Conservation (phyloP, 495 filamentous ascomycete species). For the Podospora sp. region DNA sequence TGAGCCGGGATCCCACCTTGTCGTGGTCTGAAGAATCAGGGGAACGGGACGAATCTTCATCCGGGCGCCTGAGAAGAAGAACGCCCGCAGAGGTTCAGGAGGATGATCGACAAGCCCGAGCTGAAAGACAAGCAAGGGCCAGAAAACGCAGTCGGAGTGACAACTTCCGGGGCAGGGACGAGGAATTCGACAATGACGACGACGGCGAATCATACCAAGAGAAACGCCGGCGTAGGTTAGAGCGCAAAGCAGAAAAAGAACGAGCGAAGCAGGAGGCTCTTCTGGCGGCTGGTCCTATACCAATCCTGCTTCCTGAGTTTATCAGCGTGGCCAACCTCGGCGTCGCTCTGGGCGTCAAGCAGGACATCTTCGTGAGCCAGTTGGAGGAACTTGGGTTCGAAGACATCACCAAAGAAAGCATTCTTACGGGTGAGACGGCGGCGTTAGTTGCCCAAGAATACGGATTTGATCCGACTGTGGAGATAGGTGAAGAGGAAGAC, state of each 20-base stretch:
- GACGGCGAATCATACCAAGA: slow-evolving; percentile 35
- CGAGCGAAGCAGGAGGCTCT: slow-evolving; percentile 35
- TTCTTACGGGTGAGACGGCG: slow-evolving; percentile 88
- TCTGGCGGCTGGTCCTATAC: slow-evolving; percentile 33
- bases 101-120: not conserved
- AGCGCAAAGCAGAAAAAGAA: slow-evolving; percentile 40
- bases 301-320: slow-evolving; percentile 81
- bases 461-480: slow-evolving; percentile 88
- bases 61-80: not conserved
- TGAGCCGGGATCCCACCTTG: not conserved
- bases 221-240: slow-evolving; percentile 40
- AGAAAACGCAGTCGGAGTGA: not conserved
- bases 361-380: slow-evolving; percentile 69
- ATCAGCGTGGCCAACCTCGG: slow-evolving; percentile 87
- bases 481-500: slow-evolving; percentile 66
- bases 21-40: not conserved
- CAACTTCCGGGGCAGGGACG: slow-evolving; percentile 22
- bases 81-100: not conserved
- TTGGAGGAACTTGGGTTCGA: slow-evolving; percentile 85
- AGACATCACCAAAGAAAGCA: slow-evolving; percentile 72
- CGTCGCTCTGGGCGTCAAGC: slow-evolving; percentile 69
- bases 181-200: slow-evolving; percentile 41
- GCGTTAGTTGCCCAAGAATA: slow-evolving; percentile 91
- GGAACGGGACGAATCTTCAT: not conserved
- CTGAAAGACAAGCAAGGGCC: not conserved